Percentiles rank a stretch among this genome's conserved stretches.
Conservation (phyloP, 2,329 filamentous ascomycete species). For the Penicillium brasilianum region DNA sequence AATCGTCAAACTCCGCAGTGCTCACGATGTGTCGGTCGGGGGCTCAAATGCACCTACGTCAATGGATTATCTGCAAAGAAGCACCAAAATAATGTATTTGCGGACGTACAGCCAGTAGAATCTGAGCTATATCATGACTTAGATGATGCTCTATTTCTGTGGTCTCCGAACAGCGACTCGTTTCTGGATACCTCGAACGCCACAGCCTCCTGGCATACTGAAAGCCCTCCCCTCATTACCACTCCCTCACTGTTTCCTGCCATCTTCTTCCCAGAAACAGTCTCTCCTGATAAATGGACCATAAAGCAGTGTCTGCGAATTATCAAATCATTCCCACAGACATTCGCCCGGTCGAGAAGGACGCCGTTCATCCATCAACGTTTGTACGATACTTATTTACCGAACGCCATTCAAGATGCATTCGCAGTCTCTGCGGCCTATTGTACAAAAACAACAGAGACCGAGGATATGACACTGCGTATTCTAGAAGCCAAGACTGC, state of each 20-base stretch:
- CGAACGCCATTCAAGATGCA: conserved; percentile 21
- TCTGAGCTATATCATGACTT: not conserved
- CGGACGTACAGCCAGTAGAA: conserved; percentile 1
- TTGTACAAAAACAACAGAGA: conserved; percentile 13
- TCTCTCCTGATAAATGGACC: conserved; percentile 16
- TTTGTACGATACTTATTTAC: conserved; percentile 20
- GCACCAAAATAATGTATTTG: not conserved
- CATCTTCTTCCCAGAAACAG: conserved; percentile 9
- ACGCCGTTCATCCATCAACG: conserved; percentile 22
- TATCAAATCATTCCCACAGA: conserved; percentile 13
- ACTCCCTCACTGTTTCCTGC: conserved; percentile 2
- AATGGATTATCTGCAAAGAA: not conserved
- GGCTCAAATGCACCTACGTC: conserved; percentile 19
- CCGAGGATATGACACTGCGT: conserved; percentile 16
- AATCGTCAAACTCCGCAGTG: conserved; percentile 25
- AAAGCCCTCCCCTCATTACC: not conserved
- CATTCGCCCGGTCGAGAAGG: conserved; percentile 12
- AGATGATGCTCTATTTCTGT: not conserved
- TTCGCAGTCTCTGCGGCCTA: conserved; percentile 18
- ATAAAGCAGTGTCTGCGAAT: conserved; percentile 2
- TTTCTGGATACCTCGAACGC: not conserved
- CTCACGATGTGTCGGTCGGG: conserved; percentile 16
- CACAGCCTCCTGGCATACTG: conserved; percentile 4
- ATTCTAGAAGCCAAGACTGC: conserved; percentile 14
- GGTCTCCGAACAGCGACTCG: not conserved